These are phyloP conservation scores for Seiridium cupressi DNA, from an alignment of 2,329 filamentous ascomycete species.

Conservation along the genomic window DNA sequence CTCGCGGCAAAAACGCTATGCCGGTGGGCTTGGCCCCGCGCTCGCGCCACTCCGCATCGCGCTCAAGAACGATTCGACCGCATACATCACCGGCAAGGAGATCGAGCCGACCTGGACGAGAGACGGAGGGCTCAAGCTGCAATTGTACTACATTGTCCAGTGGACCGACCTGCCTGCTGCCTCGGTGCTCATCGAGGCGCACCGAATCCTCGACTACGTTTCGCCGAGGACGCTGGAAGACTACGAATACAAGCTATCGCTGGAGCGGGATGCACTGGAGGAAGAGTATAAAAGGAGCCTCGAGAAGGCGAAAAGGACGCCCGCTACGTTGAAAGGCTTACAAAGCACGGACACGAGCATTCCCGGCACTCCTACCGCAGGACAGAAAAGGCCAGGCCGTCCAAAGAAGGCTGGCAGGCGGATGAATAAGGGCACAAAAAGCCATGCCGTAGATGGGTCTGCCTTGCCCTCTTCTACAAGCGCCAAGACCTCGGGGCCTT, in stretches of 20 bases:
- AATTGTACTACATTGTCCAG: conserved; percentile 53
- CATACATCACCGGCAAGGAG: conserved; percentile 55
- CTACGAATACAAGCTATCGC: conserved; percentile 48
- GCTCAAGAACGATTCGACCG: conserved; percentile 48
- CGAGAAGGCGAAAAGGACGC: conserved; percentile 10
- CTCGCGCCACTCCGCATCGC: conserved; percentile 45
- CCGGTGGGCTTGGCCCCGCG: conserved; percentile 46
- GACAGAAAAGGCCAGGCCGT: conserved; percentile 21
- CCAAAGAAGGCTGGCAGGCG: conserved; percentile 25
- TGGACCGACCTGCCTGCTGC: conserved; percentile 53
- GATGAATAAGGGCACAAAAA: conserved; percentile 16
- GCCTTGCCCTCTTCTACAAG: conserved; percentile 21
- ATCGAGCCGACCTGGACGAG: conserved; percentile 36
- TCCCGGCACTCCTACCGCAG: neutral
- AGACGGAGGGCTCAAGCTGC: conserved; percentile 29
- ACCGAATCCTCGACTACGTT: conserved; percentile 55
- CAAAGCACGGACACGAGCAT: too few species aligned
- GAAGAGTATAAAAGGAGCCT: conserved; percentile 21
- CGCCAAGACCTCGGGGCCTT: conserved; percentile 27
- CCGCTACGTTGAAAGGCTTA: too few species aligned
- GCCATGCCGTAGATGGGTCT: conserved; percentile 18
- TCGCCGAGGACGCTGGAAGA: conserved; percentile 55
- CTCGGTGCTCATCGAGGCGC: conserved; percentile 43
- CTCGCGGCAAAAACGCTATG: conserved; percentile 20
- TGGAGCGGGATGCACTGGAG: conserved; percentile 40